phyloP scores from a whole-genome alignment of 495 filamentous ascomycete species.

The Neurospora pannonica region DNA sequence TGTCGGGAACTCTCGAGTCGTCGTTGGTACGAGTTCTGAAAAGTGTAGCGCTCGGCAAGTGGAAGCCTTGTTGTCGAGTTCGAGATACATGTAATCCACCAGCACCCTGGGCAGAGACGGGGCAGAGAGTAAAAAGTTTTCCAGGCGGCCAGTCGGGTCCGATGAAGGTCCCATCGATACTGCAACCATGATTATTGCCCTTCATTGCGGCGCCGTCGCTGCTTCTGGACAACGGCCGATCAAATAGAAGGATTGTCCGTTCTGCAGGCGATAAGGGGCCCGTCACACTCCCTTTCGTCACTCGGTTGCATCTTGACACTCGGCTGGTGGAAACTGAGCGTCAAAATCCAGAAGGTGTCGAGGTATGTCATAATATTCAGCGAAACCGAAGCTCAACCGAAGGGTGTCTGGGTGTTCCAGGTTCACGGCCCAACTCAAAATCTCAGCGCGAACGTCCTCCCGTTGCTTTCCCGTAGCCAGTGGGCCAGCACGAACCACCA shows the following conservation, averaged over 20 bases:
- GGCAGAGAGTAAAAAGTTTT: background rate
- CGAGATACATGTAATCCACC: background rate
- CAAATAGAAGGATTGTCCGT: background rate
- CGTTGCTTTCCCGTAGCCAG: background rate
- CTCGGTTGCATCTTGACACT: background rate
- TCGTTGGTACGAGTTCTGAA: background rate
- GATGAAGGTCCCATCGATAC: background rate
- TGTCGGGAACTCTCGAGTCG: background rate
- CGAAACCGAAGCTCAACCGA: background rate
- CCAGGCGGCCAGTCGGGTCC: background rate
- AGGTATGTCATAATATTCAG: background rate
- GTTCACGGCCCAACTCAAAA: background rate
- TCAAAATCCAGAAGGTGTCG: background rate
- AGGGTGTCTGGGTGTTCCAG: background rate
- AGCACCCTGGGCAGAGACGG: background rate
- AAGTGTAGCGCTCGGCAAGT: background rate
- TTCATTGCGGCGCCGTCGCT: background rate
- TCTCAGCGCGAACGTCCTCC: background rate
- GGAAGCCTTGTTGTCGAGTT: background rate
- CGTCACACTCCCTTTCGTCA: background rate
- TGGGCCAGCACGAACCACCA: background rate
- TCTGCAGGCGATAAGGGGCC: background rate
- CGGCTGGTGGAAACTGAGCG: background rate
- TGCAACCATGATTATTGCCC: background rate
- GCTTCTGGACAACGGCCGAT: background rate